phyloP scores from a whole-genome alignment of 495 filamentous ascomycete species.

The Articulospora tetracladia region DNA sequence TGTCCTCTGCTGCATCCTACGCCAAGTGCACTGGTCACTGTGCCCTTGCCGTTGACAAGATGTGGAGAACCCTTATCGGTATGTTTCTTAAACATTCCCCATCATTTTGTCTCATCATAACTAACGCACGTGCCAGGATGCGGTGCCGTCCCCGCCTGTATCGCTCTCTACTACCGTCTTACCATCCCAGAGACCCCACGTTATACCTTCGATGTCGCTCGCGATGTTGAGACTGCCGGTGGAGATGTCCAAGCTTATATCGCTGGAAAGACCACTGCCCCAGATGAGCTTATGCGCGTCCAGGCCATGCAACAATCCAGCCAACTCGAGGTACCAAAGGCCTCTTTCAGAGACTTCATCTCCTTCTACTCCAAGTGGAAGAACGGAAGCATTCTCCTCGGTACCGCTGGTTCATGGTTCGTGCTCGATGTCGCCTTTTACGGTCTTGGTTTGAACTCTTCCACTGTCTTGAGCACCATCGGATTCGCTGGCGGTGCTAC shows the following conservation, averaged over 20 bases:
- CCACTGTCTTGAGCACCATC: conserved; percentile 61
- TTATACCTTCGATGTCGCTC: conserved; percentile 58
- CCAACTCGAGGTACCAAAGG: conserved; percentile 53
- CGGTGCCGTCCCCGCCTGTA: conserved; percentile 71
- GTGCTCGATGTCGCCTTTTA: conserved; percentile 53
- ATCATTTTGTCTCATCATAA: conserved; percentile 54
- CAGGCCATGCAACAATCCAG: conserved; percentile 40
- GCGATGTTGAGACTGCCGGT: conserved; percentile 59
- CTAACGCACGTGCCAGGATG: conserved; percentile 57
- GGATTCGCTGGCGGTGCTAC: conserved; percentile 56
- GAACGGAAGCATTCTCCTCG: conserved; percentile 66
- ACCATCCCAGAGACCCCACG: conserved; percentile 80
- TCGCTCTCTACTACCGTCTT: conserved; percentile 76
- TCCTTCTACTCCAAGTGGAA: conserved; percentile 61
- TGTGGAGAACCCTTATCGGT: conserved; percentile 79
- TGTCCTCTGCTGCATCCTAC: conserved; percentile 46
- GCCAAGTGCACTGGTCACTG: conserved; percentile 60
- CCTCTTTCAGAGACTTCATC: conserved; percentile 63
- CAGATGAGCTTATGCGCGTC: conserved; percentile 58
- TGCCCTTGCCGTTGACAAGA: conserved; percentile 71
- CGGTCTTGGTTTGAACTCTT: conserved; percentile 57
- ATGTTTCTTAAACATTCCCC: conserved; percentile 49
- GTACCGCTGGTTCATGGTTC: conserved; percentile 79
- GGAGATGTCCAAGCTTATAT: conserved; percentile 65
- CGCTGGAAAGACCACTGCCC: conserved; percentile 51